Base-by-base conservation (phyloP, 495 filamentous ascomycete genomes). In the Trichocladium uniseriatum region DNA sequence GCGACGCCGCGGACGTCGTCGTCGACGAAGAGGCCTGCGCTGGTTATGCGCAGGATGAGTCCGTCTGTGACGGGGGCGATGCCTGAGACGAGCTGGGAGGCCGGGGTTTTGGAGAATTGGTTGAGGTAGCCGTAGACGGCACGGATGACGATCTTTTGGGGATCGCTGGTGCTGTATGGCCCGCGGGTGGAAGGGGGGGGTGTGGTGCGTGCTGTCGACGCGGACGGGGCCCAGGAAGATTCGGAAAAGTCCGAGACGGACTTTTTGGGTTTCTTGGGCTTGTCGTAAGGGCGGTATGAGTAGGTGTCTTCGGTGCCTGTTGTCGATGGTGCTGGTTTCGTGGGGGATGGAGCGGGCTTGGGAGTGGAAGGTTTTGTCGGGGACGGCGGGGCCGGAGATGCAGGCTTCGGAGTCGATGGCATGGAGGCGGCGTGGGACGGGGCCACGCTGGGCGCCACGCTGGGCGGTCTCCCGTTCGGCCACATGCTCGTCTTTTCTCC, bases 1-100 rank as follows among this genome's bases (percentile, higher is more conserved):
- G 84, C 80, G 2, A 94, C 84, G 35, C 81, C 81, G 15, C 89
- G 80, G 32, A 95, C 72, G 57, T 95, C 92, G 62, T 97, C 94
- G 61, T 98, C 92, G 55, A 98, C 87, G 64, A 97, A 97, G 29
- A 96, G 78, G 4, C 92, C 92, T 63, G 94, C 92, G 2, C 83
- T 89, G 2, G 81, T 87, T 57, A 95, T 87, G 10, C 81, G 77
- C 36, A 96, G 78, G 37, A 95, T 79, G 24, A 96, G 72, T 0
- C 89, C 90, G 63, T 95, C 89, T 2, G 87, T 90, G 10, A 95
- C 83, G 43, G 79, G 74, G 13, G 79, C 83, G 38, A 82, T 70
- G 8, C 84, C 83, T 3, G 86, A 82, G 38, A 91, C 76, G 15
- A 96, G 78, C 60, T 94, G 82, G 1, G 87, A 84, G 15, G 85